phyloP scores from a whole-genome alignment of 1,284 basidiomycete genomes.

The Cryptococcus sp. region DNA sequence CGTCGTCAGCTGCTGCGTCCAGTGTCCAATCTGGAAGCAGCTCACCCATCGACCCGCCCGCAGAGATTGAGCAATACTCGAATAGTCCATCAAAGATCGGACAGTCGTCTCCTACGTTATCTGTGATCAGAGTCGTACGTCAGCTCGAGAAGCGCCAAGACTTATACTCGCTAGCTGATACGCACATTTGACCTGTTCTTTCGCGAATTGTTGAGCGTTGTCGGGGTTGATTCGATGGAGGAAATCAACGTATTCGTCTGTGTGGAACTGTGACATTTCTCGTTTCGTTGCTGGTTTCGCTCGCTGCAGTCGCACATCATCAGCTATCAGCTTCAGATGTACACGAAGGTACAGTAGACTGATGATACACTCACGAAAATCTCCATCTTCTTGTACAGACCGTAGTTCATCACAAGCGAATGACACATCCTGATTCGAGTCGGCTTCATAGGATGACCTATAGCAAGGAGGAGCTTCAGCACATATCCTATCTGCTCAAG shows the following conservation, averaged over 20 bases:
- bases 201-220: conserved; percentile 82
- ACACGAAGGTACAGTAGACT: not conserved
- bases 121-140: conserved; percentile 49
- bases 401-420: conserved; percentile 99
- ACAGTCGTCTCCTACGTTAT: conserved; percentile 92
- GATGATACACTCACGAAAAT: conserved; percentile 71
- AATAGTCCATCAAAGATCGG: conserved; percentile 98
- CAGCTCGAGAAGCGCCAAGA: not conserved
- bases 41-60: conserved; percentile 96
- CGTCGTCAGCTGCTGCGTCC: conserved; percentile 1
- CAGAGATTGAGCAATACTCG: conserved; percentile 98
- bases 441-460: conserved; percentile 75
- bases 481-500: not conserved
- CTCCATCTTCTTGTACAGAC: conserved; percentile 95
- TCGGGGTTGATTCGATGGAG: conserved; percentile 78
- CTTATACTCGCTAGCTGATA: conserved; percentile 8
- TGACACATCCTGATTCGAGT: conserved; percentile 99
- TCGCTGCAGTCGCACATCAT: conserved; percentile 61
- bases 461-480: conserved; percentile 4
- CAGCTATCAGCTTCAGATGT: not conserved
- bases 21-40: not conserved
- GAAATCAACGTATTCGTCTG: conserved; percentile 92
- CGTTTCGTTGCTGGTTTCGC: conserved; percentile 99
- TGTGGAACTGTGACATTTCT: conserved; percentile 95
- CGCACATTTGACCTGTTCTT: conserved; percentile 95